Conservation (phyloP, 306 rosid genomes). For the Rosa lucieae region DNA sequence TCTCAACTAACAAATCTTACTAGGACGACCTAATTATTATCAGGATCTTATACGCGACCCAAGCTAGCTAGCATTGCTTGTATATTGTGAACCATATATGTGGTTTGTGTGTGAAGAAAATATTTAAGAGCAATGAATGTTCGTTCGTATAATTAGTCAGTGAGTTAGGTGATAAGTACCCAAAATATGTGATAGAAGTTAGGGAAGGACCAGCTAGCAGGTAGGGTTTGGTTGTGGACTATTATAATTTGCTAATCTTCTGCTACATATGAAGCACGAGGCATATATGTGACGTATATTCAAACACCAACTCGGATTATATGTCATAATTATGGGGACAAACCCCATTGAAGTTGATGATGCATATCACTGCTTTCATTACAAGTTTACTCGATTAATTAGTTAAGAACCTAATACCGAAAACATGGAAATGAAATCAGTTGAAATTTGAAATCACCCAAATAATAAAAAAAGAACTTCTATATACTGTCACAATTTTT, state of each 20-base stretch:
- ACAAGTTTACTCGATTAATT: too few relatives aligned
- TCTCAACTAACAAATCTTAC: conserved; percentile 26
- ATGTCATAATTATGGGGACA: neutral
- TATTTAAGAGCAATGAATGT: neutral
- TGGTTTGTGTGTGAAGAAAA: neutral
- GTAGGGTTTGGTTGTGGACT: conserved; percentile 1
- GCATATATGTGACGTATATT: neutral
- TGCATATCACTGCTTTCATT: neutral
- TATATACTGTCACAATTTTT: too few relatives aligned
- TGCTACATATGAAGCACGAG: neutral
- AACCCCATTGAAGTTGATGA: neutral
- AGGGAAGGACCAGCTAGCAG: neutral
- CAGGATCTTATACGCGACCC: neutral
- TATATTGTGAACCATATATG: neutral
- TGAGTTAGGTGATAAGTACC: neutral
- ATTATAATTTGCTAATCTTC: neutral
- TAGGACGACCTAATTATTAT: neutral
- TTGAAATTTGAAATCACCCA: too few relatives aligned
- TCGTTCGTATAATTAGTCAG: neutral
- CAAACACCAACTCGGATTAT: neutral
- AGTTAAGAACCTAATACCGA: too few relatives aligned
- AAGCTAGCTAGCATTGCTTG: neutral
- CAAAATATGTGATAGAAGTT: neutral
- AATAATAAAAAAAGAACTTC: too few relatives aligned
- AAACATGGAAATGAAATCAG: too few relatives aligned